A percentile compares a stretch with the other conserved stretches of the same genome.
These are phyloP conservation scores for Talaromyces proteolyticus DNA, from an alignment of 495 filamentous ascomycete genomes.

Conservation along the genomic window DNA sequence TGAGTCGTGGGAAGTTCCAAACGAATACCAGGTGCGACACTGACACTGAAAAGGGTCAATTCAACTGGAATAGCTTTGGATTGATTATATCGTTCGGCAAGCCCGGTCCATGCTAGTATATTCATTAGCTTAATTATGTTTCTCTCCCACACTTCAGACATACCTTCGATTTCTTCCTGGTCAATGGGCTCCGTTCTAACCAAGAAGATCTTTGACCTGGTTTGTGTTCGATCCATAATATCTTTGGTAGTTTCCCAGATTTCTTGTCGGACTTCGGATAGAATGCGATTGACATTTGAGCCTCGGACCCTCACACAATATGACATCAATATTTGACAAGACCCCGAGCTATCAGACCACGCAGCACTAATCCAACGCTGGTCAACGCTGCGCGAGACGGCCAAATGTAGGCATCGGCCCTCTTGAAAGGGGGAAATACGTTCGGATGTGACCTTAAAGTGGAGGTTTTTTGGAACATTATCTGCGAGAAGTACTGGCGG, in stretches of 20 bases:
- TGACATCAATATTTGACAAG: constrained; percentile 67
- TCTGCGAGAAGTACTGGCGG: constrained; percentile 74
- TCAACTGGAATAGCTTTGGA: constrained; percentile 37
- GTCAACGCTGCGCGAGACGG: constrained; percentile 75
- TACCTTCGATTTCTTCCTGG: constrained; percentile 64
- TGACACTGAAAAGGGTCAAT: constrained; percentile 60
- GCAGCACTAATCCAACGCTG: constrained; percentile 82
- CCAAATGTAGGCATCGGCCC: constrained; percentile 79
- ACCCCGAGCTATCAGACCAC: constrained; percentile 87
- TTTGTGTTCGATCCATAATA: constrained; percentile 62
- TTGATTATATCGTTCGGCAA: constrained; percentile 40
- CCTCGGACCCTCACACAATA: constrained; percentile 70
- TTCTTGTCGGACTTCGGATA: constrained; percentile 65
- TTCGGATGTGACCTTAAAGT: constrained; percentile 66
- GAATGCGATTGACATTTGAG: constrained; percentile 42
- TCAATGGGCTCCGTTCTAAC: constrained; percentile 69
- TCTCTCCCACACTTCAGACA: not conserved
- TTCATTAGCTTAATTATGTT: constrained; percentile 2
- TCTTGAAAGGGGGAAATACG: constrained; percentile 65
- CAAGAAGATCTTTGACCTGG: constrained; percentile 77
- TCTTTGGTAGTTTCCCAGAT: constrained; percentile 82
- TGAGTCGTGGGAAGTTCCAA: constrained; percentile 31
- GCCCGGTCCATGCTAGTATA: constrained; percentile 35
- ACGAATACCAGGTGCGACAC: constrained; percentile 58
- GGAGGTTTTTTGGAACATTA: constrained; percentile 61